Evolutionary conservation across 768 basidiomycete genomes (phyloP), one percentile per base, ranked within the genome.

Genomic region (Mrakia gelida): DNA sequence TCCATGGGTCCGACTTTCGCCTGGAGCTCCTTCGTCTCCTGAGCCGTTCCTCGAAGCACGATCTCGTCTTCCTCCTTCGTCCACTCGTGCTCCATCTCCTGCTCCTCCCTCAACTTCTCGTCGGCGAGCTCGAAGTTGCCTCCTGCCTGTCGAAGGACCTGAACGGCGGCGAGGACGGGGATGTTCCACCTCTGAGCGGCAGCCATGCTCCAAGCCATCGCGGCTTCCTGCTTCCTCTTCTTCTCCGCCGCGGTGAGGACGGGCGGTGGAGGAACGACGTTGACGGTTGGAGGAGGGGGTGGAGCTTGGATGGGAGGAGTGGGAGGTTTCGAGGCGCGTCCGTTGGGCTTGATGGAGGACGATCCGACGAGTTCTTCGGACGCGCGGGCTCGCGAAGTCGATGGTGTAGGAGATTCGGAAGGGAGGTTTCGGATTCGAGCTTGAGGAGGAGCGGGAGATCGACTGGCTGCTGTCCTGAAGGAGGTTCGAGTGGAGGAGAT

Each of bases 1-100:
- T 26, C 67, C 67, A 70, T 41, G 41, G 67, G 67, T 30, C 67
- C 67, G 2, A 70, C 67, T 41, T 43, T 70, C 10, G 34, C 38
- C 67, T 70, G 67, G 41, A 70, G n/a, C 41, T 11, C 41, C 34
- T 38, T 70, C 67, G 67, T 70, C 41, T 70, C 38, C 26, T 70
- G 34, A 34, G 34, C 38, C 26, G 67, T 6, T n/a, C 67, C 67
- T 21, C 38, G 13, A 41, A 34, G 34, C 2, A 70, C 67, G 21
- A 70, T 43, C 67, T 43, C 38, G 26, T 70, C 67, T 41, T 70
- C 67, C n/a, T 70, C 67, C 67, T 70, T 21, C n/a, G 67, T 70
- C 67, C 67, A 70, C 41, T 41, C 67, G 38, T 70, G 41, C 34
- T 45, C 26, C 38, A 3, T 26, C 59, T 59, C 28, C 59, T 59